Evolutionary conservation across 176 grass and related monocot genomes (phyloP), one percentile per base, ranked within the genome.

Genomic region (Aegilops speltoides): DNA sequence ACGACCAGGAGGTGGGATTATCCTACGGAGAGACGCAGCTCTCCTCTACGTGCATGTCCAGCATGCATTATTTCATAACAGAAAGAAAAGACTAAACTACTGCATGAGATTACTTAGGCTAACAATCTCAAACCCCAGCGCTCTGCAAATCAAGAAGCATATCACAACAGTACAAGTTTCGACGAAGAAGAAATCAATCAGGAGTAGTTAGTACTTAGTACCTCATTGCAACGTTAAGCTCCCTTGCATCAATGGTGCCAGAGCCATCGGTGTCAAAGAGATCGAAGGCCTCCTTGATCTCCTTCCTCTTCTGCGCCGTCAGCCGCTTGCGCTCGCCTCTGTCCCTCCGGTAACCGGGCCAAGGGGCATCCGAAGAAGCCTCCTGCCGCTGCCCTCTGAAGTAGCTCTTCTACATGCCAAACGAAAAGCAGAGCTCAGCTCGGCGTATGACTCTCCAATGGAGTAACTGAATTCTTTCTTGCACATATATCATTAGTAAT

Each of bases 71-170:
- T 31, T 31, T 2, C 29, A 31, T 2, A 31, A 31, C 29, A 31
- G 29, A 31, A 31, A 31, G 29, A 31, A 31, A 31, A 31, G n/a
- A n/a, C n/a, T n/a, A n/a, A n/a, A n/a, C n/a, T n/a, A n/a, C n/a
- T n/a, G n/a, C n/a, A n/a, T n/a, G n/a, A n/a, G n/a, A n/a, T n/a
- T n/a, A n/a, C n/a, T n/a, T n/a, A n/a, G n/a, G n/a, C n/a, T n/a
- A n/a, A n/a, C n/a, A n/a, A n/a, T n/a, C 88, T 95, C 95, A 82
- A 98, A 95, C 32, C 95, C 95, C 82, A 98, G 17, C 11, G 95
- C 93, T 63, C 95, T 98, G 91, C 13, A 45, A 45, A 45, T 45
- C 41, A 45, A 45, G 17, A 85, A 32, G 79, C 8, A 76, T 41
- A 4, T 17, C 10, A 26, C 75, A n/a, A n/a, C n/a, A n/a, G n/a